These are phyloP conservation scores for Apiospora arundinis DNA, from an alignment of 2,329 filamentous ascomycete species.

Conservation along the genomic window DNA sequence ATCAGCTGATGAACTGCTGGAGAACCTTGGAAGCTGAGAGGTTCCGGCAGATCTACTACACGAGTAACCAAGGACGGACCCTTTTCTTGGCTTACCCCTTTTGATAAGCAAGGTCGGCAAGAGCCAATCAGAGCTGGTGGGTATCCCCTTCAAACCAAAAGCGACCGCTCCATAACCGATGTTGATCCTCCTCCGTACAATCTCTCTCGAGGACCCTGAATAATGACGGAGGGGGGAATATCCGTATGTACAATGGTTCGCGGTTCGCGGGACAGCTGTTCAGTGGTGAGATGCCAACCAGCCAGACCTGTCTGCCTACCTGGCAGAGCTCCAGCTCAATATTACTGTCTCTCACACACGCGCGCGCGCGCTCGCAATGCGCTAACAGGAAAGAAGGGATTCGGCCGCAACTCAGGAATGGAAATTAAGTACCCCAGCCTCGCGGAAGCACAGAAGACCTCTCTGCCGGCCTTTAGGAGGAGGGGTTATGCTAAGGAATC, in stretches of 20 bases:
- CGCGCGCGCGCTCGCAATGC: neutral
- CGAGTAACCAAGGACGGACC: neutral
- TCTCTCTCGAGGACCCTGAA: neutral
- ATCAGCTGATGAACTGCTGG: neutral
- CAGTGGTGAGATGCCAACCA: neutral
- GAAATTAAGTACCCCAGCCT: neutral
- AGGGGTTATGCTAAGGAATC: neutral
- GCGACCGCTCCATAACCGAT: neutral
- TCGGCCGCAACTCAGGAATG: neutral
- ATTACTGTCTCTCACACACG: neutral
- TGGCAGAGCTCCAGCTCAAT: neutral
- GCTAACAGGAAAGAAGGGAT: too few relatives aligned
- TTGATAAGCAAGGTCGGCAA: neutral
- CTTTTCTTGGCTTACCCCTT: conserved; percentile 12
- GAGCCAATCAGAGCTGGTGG: conserved; percentile 10
- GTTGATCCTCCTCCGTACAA: neutral
- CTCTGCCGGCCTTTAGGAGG: neutral
- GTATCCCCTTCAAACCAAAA: neutral
- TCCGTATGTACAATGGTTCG: neutral
- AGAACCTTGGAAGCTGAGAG: conserved; percentile 6
- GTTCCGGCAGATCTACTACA: conserved; percentile 15
- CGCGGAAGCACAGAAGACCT: neutral
- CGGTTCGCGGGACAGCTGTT: neutral
- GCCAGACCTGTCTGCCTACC: neutral
- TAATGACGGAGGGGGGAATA: neutral